A percentile compares a stretch with the other conserved stretches of the same genome.
These are phyloP conservation scores for Tremella mesenterica DNA, from an alignment of 768 basidiomycete genomes.

Conservation along the genomic window DNA sequence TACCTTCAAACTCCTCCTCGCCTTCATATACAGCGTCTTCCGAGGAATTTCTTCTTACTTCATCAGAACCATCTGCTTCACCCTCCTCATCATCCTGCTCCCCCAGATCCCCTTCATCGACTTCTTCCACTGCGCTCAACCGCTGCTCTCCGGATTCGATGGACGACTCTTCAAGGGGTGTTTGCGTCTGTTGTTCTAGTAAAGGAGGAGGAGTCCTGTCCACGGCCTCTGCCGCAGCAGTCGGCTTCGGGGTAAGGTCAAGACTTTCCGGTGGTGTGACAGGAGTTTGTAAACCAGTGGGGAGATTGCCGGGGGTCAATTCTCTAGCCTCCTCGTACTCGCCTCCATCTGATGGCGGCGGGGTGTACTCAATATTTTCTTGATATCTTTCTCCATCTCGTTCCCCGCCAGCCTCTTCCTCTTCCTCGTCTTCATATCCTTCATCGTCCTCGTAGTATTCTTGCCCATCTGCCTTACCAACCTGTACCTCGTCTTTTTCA, in stretches of 20 bases:
- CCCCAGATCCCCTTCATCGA: slow-evolving; percentile 4
- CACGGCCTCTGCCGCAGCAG: slow-evolving; percentile 8
- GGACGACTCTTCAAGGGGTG: not conserved
- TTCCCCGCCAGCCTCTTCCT: not conserved
- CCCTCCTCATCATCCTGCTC: slow-evolving; percentile 5
- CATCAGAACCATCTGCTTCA: slow-evolving; percentile 4
- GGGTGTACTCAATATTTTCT: too few relatives aligned
- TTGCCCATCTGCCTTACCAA: not conserved
- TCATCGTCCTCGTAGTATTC: slow-evolving; percentile 7
- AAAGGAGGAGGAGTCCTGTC: not conserved
- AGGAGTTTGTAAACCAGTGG: too few relatives aligned
- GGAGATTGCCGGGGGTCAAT: too few relatives aligned
- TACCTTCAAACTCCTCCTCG: too few relatives aligned
- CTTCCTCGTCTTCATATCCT: slow-evolving; percentile 2
- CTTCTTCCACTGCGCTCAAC: slow-evolving; percentile 4
- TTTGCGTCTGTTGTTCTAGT: too few relatives aligned
- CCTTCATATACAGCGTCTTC: too few relatives aligned
- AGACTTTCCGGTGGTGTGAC: too few relatives aligned
- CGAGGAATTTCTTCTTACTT: not conserved
- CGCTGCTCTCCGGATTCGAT: slow-evolving; percentile 7
- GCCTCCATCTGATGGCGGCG: not conserved
- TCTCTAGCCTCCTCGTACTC: not conserved
- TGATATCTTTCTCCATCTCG: not conserved
- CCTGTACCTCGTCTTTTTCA: not conserved
- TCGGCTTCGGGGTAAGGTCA: too few relatives aligned